These are phyloP conservation scores for Serpula lacrymans DNA, from an alignment of 768 basidiomycete genomes.

Conservation along the genomic window DNA sequence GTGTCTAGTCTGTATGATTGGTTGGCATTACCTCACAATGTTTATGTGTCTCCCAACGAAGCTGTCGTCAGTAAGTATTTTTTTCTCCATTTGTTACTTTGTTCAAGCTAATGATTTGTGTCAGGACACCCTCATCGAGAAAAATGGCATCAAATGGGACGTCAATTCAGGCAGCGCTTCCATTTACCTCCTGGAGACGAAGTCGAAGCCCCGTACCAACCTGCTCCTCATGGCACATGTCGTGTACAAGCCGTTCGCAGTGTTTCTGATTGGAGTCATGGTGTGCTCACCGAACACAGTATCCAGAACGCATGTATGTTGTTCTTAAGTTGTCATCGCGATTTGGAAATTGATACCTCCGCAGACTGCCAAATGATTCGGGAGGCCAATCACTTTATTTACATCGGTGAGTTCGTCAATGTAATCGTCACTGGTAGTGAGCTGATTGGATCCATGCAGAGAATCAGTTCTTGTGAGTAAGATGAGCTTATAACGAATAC, in stretches of 20 bases:
- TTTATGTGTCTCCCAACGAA: conserved; percentile 59
- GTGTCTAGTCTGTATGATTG: conserved; percentile 48
- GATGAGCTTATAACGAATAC: neutral
- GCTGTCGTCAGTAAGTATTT: conserved; percentile 51
- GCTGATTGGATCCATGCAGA: conserved; percentile 33
- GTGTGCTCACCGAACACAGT: conserved; percentile 83
- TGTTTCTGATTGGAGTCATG: conserved; percentile 92
- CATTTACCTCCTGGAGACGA: conserved; percentile 42
- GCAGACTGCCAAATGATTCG: conserved; percentile 75
- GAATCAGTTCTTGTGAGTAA: conserved; percentile 84
- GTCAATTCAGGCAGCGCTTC: conserved; percentile 62
- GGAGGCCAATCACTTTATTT: conserved; percentile 86
- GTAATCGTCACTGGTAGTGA: conserved; percentile 6
- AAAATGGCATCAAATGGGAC: conserved; percentile 55
- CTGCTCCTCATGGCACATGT: conserved; percentile 49
- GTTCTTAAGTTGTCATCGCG: neutral
- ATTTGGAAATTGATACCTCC: conserved; percentile 1
- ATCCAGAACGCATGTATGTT: conserved; percentile 90
- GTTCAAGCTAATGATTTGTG: neutral
- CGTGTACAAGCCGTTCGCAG: conserved; percentile 81
- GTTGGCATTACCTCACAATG: conserved; percentile 79
- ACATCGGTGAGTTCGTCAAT: conserved; percentile 65
- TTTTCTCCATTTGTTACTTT: neutral
- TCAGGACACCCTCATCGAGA: conserved; percentile 66
- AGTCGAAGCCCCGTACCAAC: conserved; percentile 38